phyloP scores from a whole-genome alignment of 1,139 yeast genomes.

The Saccharomyces hybrid region DNA sequence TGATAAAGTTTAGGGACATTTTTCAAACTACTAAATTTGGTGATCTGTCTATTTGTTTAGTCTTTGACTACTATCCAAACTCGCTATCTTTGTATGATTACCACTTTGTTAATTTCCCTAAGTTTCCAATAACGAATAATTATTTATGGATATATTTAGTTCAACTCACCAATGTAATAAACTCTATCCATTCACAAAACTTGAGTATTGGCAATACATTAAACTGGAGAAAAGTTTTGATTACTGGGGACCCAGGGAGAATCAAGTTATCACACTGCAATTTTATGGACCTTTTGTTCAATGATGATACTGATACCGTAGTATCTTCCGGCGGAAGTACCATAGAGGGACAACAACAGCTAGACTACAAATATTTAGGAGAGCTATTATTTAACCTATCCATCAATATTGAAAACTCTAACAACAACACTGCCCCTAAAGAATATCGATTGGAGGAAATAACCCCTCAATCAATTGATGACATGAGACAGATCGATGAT shows the following conservation, averaged over 20 bases:
- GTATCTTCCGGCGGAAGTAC: slow-evolving; percentile 8
- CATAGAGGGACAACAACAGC: slow-evolving; percentile 36
- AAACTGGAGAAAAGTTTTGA: slow-evolving; percentile 61
- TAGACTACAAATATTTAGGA: slow-evolving; percentile 55
- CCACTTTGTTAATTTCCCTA: slow-evolving; percentile 39
- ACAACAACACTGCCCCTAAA: slow-evolving; percentile 10
- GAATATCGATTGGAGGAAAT: slow-evolving; percentile 6
- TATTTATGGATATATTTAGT: slow-evolving; percentile 67
- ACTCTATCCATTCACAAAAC: slow-evolving; percentile 52
- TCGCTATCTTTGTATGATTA: slow-evolving; percentile 51
- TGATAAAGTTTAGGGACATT: slow-evolving; percentile 68
- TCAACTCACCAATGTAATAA: slow-evolving; percentile 65
- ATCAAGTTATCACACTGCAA: slow-evolving; percentile 69
- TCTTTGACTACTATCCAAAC: slow-evolving; percentile 64
- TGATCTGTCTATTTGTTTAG: slow-evolving; percentile 55
- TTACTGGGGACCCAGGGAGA: slow-evolving; percentile 60
- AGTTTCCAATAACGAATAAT: slow-evolving; percentile 50
- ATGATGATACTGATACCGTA: slow-evolving; percentile 25
- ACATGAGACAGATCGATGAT: slow-evolving; percentile 30
- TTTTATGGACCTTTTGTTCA: slow-evolving; percentile 37
- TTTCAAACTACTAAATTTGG: slow-evolving; percentile 86
- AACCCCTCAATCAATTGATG: slow-evolving; percentile 10
- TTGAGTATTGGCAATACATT: slow-evolving; percentile 56
- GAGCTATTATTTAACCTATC: slow-evolving; percentile 51
- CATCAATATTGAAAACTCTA: slow-evolving; percentile 35